phyloP scores from a whole-genome alignment of 2,329 filamentous ascomycete genomes.

The Cordyceps cicadae region DNA sequence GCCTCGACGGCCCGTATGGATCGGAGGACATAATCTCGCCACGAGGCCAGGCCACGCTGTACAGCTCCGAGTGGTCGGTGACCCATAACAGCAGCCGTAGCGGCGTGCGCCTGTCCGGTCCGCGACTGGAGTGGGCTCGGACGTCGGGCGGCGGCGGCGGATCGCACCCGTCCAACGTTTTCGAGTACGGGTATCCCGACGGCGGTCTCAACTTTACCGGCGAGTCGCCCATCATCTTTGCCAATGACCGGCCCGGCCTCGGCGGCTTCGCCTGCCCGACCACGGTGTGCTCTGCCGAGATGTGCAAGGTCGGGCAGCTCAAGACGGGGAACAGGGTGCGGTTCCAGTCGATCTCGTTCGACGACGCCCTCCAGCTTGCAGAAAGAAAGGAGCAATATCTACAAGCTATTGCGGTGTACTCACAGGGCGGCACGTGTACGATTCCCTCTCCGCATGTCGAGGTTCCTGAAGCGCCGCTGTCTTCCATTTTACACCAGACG shows the following conservation, averaged over 20 bases:
- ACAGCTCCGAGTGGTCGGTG: slow-evolving; percentile 47
- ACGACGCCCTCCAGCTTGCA: not conserved
- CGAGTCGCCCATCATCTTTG: slow-evolving; percentile 51
- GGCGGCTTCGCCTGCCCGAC: slow-evolving; percentile 50
- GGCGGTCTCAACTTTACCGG: slow-evolving; percentile 54
- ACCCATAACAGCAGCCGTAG: slow-evolving; percentile 53
- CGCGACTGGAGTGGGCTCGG: slow-evolving; percentile 51
- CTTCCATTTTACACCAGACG: not conserved
- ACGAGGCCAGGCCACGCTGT: slow-evolving; percentile 49
- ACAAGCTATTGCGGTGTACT: not conserved
- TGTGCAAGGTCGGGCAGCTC: slow-evolving; percentile 55
- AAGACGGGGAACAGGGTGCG: slow-evolving; percentile 44
- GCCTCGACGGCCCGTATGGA: slow-evolving; percentile 25
- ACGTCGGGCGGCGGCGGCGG: slow-evolving; percentile 54
- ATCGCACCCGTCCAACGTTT: slow-evolving; percentile 50
- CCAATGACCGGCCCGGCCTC: slow-evolving; percentile 50
- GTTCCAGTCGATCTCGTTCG: not conserved
- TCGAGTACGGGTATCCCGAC: slow-evolving; percentile 52
- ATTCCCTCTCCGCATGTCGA: not conserved
- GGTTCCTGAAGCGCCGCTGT: not conserved
- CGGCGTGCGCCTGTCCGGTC: slow-evolving; percentile 52
- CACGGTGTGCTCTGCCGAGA: slow-evolving; percentile 48
- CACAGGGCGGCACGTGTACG: not conserved
- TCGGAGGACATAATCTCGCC: slow-evolving; percentile 25
- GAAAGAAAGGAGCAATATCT: not conserved